A percentile compares a stretch with the other conserved stretches of the same genome.
These are phyloP conservation scores for Hanseniaspora lachancei DNA, from an alignment of 805 yeast species.

Conservation along the genomic window DNA sequence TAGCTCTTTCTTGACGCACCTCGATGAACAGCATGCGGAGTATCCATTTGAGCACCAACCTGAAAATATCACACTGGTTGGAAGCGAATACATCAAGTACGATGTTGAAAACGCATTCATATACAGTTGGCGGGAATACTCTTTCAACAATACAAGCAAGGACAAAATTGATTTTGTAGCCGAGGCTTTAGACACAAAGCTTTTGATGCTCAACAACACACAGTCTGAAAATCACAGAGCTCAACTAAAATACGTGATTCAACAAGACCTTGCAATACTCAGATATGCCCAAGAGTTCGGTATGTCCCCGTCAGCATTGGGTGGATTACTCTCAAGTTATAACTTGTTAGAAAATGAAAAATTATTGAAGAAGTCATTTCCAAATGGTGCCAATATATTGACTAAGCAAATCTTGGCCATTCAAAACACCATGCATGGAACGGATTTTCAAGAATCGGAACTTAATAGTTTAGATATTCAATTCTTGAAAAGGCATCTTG, in stretches of 20 bases:
- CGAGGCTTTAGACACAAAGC: conserved; percentile 71
- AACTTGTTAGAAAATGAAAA: conserved; percentile 45
- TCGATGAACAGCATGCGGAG: neutral
- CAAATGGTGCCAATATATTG: conserved; percentile 36
- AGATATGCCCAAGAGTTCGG: conserved; percentile 67
- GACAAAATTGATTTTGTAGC: conserved; percentile 25
- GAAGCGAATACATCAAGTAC: conserved; percentile 17
- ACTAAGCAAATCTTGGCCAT: conserved; percentile 37
- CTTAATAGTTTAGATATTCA: neutral
- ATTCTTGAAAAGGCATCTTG: too few relatives aligned
- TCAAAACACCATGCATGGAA: neutral
- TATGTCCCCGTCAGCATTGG: conserved; percentile 88
- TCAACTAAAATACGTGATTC: conserved; percentile 53
- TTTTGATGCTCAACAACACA: conserved; percentile 49
- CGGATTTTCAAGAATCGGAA: neutral
- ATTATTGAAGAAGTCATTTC: conserved; percentile 5
- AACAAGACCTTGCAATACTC: conserved; percentile 52
- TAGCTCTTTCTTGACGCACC: neutral
- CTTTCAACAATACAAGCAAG: conserved; percentile 40
- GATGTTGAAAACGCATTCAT: conserved; percentile 56
- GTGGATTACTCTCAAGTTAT: conserved; percentile 78
- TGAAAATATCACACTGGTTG: neutral
- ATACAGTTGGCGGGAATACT: conserved; percentile 68
- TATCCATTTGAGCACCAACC: neutral
- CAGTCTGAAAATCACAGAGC: conserved; percentile 10